Conservation (phyloP, 345 rosid genomes). For the Populus ilicifolia region DNA sequence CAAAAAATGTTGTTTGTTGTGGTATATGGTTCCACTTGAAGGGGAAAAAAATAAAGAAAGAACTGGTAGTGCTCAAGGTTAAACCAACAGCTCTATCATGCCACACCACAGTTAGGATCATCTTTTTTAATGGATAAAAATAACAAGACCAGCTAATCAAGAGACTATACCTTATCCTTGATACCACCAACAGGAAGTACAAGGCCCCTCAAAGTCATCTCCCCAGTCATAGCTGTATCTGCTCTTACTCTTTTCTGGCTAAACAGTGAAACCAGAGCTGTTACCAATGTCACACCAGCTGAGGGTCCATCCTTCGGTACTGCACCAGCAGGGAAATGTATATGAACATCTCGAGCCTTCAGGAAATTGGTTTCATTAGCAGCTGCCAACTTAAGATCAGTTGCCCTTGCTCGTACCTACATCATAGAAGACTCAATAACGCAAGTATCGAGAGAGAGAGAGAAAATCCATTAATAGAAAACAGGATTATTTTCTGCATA, state of each 20-base stretch:
- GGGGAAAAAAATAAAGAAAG: background rate
- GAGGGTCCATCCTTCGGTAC: constrained; percentile 99
- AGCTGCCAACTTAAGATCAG: constrained; percentile 66
- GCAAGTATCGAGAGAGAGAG: background rate
- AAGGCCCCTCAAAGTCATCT: constrained; percentile 96
- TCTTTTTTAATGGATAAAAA: background rate
- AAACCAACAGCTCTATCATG: background rate
- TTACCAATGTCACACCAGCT: constrained; percentile 95
- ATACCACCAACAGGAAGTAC: constrained; percentile 96
- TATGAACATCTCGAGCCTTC: constrained; percentile 85
- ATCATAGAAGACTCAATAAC: background rate
- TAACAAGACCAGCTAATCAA: constrained; percentile 4
- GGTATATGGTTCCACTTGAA: constrained; percentile 1
- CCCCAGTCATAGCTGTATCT: constrained; percentile 99
- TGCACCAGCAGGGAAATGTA: constrained; percentile 99
- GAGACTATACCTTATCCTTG: constrained; percentile 73
- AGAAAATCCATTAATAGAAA: background rate
- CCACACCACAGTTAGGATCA: background rate
- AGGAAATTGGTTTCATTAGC: constrained; percentile 63
- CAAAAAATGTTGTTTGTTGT: background rate
- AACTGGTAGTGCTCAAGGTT: background rate
- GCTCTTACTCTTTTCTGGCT: constrained; percentile 83
- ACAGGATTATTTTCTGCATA: background rate
- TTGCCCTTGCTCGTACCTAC: constrained; percentile 91
- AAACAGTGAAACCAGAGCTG: constrained; percentile 86